Base-by-base conservation (phyloP, 192 early-diverging fungal genomes). In the Rhizophagus sp. region DNA sequence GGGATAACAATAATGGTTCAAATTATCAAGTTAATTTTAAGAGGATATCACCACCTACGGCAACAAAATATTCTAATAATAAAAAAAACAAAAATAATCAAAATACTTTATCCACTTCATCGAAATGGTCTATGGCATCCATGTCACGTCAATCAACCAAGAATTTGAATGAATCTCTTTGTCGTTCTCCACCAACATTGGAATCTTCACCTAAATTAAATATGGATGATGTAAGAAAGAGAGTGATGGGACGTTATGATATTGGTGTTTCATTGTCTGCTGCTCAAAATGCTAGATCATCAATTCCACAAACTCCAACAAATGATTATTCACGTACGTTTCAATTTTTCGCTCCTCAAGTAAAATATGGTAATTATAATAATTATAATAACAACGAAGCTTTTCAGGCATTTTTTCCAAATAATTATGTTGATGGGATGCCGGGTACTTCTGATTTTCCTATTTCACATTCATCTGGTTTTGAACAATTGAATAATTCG, bases 1-100 rank as follows among this genome's bases (percentile, higher is more conserved):
- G 97, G 97, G 97, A 99, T 89, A 99, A 96, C 87, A 99, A 99
- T 89, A 80, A 82, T 76, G 94, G 95, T 62, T 83, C 85, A 72
- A 99, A 99, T 88, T 96, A 96, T 87, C 86, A 90, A 75, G 87
- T 95, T 76, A 83, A 87, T 69, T 82, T 87, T 66, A 83, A 85
- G 41, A 81, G 79, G 63, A 74, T 81, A 44, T 76, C 33, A 64
- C 76, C 1, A 63, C 70, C 15, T 73, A 78, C 71, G 61, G 34
- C 47, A 57, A 68, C 75, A 78, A 80, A 80, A 70, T 72, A 8
- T 41, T 41, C 39, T 7, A 41, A 7, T 36, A 36, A 36, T 62
- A 75, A 25, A 83, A 83, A 50, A 79, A 47, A 2, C 3, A 36
- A 41, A 8, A 41, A 41, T 41, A 41, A 41, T 80, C 15, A 75